Base-by-base conservation (phyloP, 768 basidiomycete genomes). In the Mycena maculata region DNA sequence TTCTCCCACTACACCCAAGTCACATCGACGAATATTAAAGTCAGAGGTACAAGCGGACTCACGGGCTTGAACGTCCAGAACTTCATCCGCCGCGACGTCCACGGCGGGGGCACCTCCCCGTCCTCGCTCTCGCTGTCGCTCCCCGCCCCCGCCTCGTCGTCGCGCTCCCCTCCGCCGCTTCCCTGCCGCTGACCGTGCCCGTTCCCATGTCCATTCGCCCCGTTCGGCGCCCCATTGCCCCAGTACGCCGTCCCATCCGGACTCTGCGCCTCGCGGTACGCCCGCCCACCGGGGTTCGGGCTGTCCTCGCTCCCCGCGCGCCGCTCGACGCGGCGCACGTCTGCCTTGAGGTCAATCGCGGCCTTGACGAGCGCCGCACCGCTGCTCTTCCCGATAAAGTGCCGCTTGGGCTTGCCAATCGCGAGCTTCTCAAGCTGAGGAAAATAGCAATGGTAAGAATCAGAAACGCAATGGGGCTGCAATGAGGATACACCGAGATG, bases 1-100 rank as follows among this genome's bases (percentile, higher is more conserved):
- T 36, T 57, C 38, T 60, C 68, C 68, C 68, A 69, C 68, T 69
- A 8, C 4, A n/a, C n/a, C n/a, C n/a, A n/a, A n/a, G n/a, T n/a
- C n/a, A n/a, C n/a, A n/a, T n/a, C n/a, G n/a, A n/a, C n/a, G n/a
- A n/a, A n/a, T n/a, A n/a, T n/a, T n/a, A n/a, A 36, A 36, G 33
- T n/a, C n/a, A 36, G 33, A 36, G 13, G 33, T 6, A 36, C 8
- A 22, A 45, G 20, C 12, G 11, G 31, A 36, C 50, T n/a, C 50
- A 52, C 50, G 23, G 52, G 52, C 22, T 53, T 53, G 36, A 53
- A 53, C 15, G n/a, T 22, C 52, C 52, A 53, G 16, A 38, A 53
- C 33, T 38, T 31, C 52, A 53, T 31, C 7, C 52, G 33, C 18
- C 52, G n/a, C n/a, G 52, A 53, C 22, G 22, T 38, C 52, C 52